Base-by-base conservation (phyloP, 169 alveolate genomes). In the Cryptosporidium meleagridis region DNA sequence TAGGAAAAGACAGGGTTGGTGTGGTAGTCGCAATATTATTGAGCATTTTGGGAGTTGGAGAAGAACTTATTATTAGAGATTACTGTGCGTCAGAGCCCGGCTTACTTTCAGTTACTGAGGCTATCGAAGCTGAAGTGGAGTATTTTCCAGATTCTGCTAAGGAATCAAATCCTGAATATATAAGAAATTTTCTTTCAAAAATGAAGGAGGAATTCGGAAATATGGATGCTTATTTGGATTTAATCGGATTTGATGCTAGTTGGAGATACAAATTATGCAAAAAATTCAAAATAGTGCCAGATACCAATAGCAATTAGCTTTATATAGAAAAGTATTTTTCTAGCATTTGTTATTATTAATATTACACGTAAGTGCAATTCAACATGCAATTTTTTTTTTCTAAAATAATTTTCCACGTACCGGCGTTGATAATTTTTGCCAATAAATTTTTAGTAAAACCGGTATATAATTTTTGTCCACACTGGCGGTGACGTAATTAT, bases 1-100 rank as follows among this genome's bases (percentile, higher is more conserved):
- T 80, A 21, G 89, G 89, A 3, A 80, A 80, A 35, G 89, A 80
- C 41, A 58, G 89, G 8, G 89, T 80, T 21, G 45, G 89, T 8
- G 68, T 80, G 9, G 51, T 80, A 0, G 26, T 45, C 6, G 75
- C 89, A 41, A 39, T 80, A 29, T 29, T 80, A 16, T 65, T 80
- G 45, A 44, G 59, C 21, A 62, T 65, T 9, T 61, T 80, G 53
- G 89, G 89, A 21, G 65, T 80, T 8, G 29, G 35, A n/a, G 89
- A 80, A 29, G 80, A 80, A 18, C 62, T 18, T 39, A 80, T 80
- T 29, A 80, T 80, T 29, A 33, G 75, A 21, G 89, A 80, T 33
- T 80, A 80, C 35, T 80, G 89, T 62, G 89, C 89, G 9, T 80
- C 89, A 7, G 89, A 80, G 7, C 26, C 89, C 10, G 89, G 89